phyloP scores from a whole-genome alignment of 2,329 filamentous ascomycete genomes.

The Botrytis porri region DNA sequence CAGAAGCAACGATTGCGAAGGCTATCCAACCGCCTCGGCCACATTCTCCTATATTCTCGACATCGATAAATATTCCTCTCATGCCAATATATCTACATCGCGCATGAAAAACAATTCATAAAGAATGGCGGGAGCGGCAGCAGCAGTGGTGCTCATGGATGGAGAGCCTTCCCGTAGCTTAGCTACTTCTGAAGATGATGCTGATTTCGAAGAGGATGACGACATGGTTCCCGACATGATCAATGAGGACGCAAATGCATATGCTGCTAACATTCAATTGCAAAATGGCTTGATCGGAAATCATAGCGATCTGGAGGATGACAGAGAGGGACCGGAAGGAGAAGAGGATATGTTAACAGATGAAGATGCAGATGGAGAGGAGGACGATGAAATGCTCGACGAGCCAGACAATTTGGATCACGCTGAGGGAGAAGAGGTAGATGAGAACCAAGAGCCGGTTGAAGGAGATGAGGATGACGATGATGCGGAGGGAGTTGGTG shows the following conservation, averaged over 20 bases:
- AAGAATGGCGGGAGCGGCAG: constrained; percentile 19
- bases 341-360: constrained; percentile 32
- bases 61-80: background rate
- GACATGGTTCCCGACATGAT: constrained; percentile 32
- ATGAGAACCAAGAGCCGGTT: constrained; percentile 42
- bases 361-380: constrained; percentile 40
- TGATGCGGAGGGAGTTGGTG: constrained; percentile 38
- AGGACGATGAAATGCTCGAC: constrained; percentile 40
- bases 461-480: constrained; percentile 45
- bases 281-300: constrained; percentile 37
- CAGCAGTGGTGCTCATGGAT: constrained; percentile 31
- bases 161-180: constrained; percentile 37
- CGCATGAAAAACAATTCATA: constrained; percentile 20
- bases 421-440: constrained; percentile 40
- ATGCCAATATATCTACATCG: background rate
- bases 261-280: constrained; percentile 39
- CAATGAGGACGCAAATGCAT: constrained; percentile 35
- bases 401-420: constrained; percentile 36
- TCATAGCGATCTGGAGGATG: constrained; percentile 26
- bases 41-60: background rate
- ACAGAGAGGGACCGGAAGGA: constrained; percentile 31
- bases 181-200: constrained; percentile 39
- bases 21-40: background rate
- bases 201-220: constrained; percentile 40
- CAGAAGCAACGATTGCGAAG: constrained; percentile 3